phyloP scores from a whole-genome alignment of 2,329 filamentous ascomycete species.

The Fusarium devonianum region DNA sequence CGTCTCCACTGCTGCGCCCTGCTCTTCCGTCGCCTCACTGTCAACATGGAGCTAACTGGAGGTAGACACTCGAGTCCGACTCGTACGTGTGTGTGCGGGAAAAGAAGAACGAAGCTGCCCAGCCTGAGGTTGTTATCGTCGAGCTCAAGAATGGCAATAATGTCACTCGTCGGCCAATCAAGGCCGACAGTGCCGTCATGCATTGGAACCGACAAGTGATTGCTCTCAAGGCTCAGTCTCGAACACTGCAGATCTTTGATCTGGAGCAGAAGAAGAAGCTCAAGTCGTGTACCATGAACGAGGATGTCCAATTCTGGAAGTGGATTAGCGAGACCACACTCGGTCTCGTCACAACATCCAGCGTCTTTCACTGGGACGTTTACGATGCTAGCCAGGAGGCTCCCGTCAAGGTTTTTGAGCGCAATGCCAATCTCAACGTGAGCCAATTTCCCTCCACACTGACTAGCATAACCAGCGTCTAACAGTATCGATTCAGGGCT shows the following conservation, averaged over 20 bases:
- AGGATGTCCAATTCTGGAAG: constrained; percentile 99
- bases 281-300: constrained; percentile 95
- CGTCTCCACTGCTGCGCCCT: constrained; percentile 46
- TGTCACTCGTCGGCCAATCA: constrained; percentile 92
- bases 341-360: constrained; percentile 87
- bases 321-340: constrained; percentile 93
- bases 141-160: constrained; percentile 98
- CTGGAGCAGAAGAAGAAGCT: constrained; percentile 91
- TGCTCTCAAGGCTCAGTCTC: constrained; percentile 90
- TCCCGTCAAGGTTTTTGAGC: constrained; percentile 92
- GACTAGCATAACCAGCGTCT: constrained; percentile 16
- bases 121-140: constrained; percentile 95
- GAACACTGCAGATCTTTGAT: constrained; percentile 98
- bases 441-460: constrained; percentile 45
- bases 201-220: constrained; percentile 97
- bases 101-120: constrained; percentile 83
- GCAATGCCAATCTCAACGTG: constrained; percentile 87
- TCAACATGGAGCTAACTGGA: constrained; percentile 31
- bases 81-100: constrained; percentile 95
- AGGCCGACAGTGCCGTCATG: constrained; percentile 99
- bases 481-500: constrained; percentile 65
- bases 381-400: constrained; percentile 81
- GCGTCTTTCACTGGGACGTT: constrained; percentile 98
- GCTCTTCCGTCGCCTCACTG: background rate
- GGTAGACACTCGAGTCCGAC: constrained; percentile 95